Percentiles rank a stretch among this genome's conserved stretches.
Evolutionary conservation across 352 stramenopile genomes (phyloP).

Genomic region (Phytopythium helicoides): DNA sequence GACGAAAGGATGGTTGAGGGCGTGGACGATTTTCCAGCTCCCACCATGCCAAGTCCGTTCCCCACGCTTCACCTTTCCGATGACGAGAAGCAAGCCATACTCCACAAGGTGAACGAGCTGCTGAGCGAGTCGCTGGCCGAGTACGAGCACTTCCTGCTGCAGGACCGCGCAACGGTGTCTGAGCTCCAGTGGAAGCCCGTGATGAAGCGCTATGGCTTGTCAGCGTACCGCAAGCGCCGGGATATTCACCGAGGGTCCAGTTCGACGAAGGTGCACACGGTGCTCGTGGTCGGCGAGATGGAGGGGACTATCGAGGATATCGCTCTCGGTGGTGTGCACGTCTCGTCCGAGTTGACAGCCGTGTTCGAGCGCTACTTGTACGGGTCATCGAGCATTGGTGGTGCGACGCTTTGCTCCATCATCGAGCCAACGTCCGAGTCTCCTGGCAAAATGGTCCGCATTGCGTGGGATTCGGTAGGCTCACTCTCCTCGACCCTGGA

Average conservation of each 20-base stretch:
- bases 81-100: constrained; percentile 19
- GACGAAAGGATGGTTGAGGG: too few relatives aligned
- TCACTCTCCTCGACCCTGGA: too few relatives aligned
- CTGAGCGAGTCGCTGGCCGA: constrained; percentile 14
- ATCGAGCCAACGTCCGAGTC: too few relatives aligned
- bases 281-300: background rate
- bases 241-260: background rate
- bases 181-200: background rate
- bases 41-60: too few relatives aligned
- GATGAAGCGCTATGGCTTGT: background rate
- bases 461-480: too few relatives aligned
- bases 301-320: background rate
- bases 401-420: background rate
- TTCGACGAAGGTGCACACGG: background rate
- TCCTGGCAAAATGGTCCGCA: too few relatives aligned
- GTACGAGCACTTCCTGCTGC: constrained; percentile 20
- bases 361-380: background rate
- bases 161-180: constrained; percentile 12
- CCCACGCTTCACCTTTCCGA: constrained; percentile 19
- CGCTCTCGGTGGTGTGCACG: background rate
- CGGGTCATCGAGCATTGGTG: background rate
- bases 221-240: background rate
- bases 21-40: too few relatives aligned
- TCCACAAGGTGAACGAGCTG: constrained; percentile 16
- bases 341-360: background rate